These are phyloP conservation scores for Larix kaempferi DNA, from an alignment of 75 land plant species.

Conservation along the genomic window DNA sequence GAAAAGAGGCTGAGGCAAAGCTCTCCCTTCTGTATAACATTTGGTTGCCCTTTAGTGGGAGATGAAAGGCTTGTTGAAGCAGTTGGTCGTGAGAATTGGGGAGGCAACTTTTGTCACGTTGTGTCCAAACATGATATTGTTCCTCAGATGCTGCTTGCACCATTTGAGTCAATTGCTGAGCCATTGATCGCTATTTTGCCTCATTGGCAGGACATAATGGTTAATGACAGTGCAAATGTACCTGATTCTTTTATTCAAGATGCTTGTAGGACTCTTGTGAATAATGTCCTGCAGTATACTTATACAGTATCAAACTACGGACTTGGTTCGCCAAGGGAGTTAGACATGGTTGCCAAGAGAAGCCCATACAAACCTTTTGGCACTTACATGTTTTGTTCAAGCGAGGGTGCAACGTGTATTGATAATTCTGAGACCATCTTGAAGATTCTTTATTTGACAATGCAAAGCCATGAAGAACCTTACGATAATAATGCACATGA, in stretches of 20 bases:
- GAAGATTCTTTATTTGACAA: slow-evolving; percentile 32
- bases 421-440: slow-evolving; percentile 50
- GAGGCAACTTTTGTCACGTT: slow-evolving; percentile 1
- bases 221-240: background rate
- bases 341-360: background rate
- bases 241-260: background rate
- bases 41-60: slow-evolving; percentile 4
- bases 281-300: background rate
- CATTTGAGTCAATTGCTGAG: too few relatives aligned
- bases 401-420: slow-evolving; percentile 24
- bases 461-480: background rate
- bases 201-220: background rate
- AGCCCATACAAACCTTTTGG: slow-evolving; percentile 69
- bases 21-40: background rate
- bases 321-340: too few relatives aligned
- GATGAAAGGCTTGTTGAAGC: background rate
- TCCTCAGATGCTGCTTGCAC: too few relatives aligned
- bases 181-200: too few relatives aligned
- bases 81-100: slow-evolving; percentile 1
- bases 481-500: background rate
- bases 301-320: too few relatives aligned
- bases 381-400: slow-evolving; percentile 35
- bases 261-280: background rate
- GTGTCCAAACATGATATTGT: background rate
- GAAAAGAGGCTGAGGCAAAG: background rate